phyloP scores from a whole-genome alignment of 2,329 filamentous ascomycete genomes.

The Xylaria sp. region DNA sequence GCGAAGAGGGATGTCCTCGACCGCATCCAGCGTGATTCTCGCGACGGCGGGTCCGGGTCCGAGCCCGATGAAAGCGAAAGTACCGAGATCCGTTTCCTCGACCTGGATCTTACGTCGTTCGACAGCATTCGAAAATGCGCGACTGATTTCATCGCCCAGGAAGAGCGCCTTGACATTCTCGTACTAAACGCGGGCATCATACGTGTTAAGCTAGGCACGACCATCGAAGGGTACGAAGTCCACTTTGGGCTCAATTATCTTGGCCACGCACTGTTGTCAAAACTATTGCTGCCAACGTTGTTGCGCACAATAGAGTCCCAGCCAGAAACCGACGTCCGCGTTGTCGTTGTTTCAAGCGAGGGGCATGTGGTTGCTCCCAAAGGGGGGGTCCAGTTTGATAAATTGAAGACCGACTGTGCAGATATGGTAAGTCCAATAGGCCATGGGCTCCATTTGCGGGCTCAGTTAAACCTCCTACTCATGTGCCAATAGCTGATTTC shows the following conservation, averaged over 20 bases:
- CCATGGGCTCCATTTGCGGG: background rate
- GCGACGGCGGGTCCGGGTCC: background rate
- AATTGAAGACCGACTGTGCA: conserved; percentile 44
- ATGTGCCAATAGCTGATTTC: too few relatives aligned
- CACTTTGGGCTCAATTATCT: conserved; percentile 39
- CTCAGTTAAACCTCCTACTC: too few relatives aligned
- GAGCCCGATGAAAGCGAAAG: background rate
- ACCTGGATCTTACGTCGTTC: conserved; percentile 32
- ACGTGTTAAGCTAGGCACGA: conserved; percentile 3
- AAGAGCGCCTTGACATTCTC: conserved; percentile 32
- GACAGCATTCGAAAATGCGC: conserved; percentile 22
- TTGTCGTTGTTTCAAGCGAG: conserved; percentile 45
- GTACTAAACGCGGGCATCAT: conserved; percentile 36
- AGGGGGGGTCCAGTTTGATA: conserved; percentile 49
- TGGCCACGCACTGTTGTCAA: conserved; percentile 32
- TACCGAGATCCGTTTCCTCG: conserved; percentile 16
- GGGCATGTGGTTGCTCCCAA: conserved; percentile 43
- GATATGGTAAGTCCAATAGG: conserved; percentile 44
- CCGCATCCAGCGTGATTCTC: conserved; percentile 4
- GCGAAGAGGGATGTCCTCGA: background rate
- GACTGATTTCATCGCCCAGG: conserved; percentile 18
- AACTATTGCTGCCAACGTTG: conserved; percentile 18
- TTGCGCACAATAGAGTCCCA: background rate
- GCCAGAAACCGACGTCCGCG: conserved; percentile 35
- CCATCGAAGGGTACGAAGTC: conserved; percentile 32